Conservation (phyloP, 148 eudicot species). For the Spergularia bocconei region DNA sequence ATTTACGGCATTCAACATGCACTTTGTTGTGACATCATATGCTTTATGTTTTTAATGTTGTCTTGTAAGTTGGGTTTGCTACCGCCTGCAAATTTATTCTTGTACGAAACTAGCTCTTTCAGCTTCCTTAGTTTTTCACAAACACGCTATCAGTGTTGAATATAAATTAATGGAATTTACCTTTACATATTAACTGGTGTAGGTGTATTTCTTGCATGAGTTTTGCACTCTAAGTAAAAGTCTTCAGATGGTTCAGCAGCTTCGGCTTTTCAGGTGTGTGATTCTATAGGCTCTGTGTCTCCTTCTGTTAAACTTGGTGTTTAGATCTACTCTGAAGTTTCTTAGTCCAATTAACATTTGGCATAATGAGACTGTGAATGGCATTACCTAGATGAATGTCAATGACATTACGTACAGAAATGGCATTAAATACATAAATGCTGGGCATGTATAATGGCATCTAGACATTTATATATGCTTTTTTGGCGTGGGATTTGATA, state of each 20-base stretch:
- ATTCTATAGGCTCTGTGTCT: slow-evolving; percentile 2
- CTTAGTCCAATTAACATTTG: background rate
- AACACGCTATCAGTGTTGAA: background rate
- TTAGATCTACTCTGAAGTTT: background rate
- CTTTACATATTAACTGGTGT: slow-evolving; percentile 1
- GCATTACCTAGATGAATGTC: too few relatives aligned
- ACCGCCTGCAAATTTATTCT: background rate
- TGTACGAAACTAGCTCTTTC: background rate
- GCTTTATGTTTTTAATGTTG: slow-evolving; percentile 5
- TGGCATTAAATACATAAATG: too few relatives aligned
- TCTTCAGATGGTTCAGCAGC: slow-evolving; percentile 92
- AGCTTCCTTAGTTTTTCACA: background rate
- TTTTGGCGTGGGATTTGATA: too few relatives aligned
- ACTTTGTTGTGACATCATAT: background rate
- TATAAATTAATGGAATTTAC: slow-evolving; percentile 5
- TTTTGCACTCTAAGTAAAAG: slow-evolving; percentile 92
- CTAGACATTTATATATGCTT: too few relatives aligned
- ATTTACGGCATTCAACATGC: slow-evolving; percentile 11
- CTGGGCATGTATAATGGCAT: too few relatives aligned
- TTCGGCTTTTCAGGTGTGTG: slow-evolving; percentile 73
- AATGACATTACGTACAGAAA: too few relatives aligned
- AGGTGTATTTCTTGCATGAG: slow-evolving; percentile 89
- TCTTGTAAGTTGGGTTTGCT: background rate
- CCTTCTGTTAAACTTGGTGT: slow-evolving; percentile 8
- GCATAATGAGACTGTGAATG: too few relatives aligned